phyloP scores from a whole-genome alignment of 345 rosid species.

The Carallia pectinifolia region DNA sequence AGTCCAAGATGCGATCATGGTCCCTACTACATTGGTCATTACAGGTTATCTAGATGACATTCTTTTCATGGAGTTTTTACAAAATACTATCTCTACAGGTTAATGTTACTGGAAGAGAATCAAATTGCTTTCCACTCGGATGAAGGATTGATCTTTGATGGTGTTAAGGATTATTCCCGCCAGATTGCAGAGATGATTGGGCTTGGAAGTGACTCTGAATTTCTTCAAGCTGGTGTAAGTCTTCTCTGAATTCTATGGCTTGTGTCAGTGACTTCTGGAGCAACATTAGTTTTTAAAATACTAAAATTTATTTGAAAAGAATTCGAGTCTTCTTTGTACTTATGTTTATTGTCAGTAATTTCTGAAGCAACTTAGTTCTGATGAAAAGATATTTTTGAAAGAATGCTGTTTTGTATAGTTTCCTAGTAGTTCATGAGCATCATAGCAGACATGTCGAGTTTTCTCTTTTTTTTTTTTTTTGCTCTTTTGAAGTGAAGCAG shows the following conservation, averaged over 20 bases:
- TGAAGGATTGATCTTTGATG: conserved; percentile 85
- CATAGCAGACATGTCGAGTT: not conserved
- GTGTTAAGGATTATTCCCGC: conserved; percentile 92
- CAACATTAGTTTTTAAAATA: not conserved
- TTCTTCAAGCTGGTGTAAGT: conserved; percentile 92
- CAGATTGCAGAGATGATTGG: conserved; percentile 98
- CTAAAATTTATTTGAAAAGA: not conserved
- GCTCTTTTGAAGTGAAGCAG: not conserved
- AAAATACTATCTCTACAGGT: conserved; percentile 36
- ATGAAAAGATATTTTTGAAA: too few species aligned
- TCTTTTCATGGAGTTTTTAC: not conserved
- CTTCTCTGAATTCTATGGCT: conserved; percentile 15
- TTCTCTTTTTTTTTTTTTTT: not conserved
- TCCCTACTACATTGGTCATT: not conserved
- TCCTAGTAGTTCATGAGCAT: not conserved
- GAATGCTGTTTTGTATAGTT: not conserved
- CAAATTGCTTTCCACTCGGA: conserved; percentile 95
- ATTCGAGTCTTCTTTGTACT: too few species aligned
- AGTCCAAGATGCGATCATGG: not conserved
- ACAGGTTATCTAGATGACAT: not conserved
- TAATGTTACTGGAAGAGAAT: conserved; percentile 97
- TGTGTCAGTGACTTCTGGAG: not conserved
- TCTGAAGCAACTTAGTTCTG: too few species aligned
- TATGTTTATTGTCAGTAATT: too few species aligned
- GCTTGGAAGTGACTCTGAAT: conserved; percentile 83